Evolutionary conservation across 1,284 basidiomycete genomes (phyloP), one percentile per base, ranked within the genome.

Genomic region (Entoloma clypeatum): DNA sequence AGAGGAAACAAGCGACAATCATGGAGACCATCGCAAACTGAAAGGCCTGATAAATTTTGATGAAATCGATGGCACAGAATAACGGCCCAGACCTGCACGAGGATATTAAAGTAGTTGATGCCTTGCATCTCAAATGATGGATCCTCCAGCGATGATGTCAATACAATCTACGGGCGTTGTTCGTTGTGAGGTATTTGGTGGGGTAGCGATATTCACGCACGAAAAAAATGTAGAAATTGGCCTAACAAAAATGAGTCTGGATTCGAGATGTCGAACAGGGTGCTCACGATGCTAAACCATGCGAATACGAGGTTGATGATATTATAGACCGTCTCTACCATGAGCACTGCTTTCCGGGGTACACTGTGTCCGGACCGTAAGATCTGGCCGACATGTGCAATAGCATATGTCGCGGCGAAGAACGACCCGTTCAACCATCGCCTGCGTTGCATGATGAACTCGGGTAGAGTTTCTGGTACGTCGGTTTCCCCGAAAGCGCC

Each of bases 191-290:
- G n/a, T n/a, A n/a, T n/a, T n/a, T n/a, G n/a, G n/a, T n/a, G n/a
- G n/a, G n/a, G n/a, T n/a, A 24, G 18, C 5, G 28, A 26, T 11
- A 32, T 14, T 9, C 8, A 65, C 86, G 66, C 57, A 94, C 91
- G 65, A 97, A 98, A 67, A 98, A 97, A 39, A 98, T 73, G 68
- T 92, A 98, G 61, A 92, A 96, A 60, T 96, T 97, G 14, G 89
- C 93, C 80, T 87, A 43, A 7, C 44, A 22, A 38, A 17, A 40
- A 21, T 47, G 10, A 9, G 13, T 30, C 39, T 30, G 37, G 26
- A 11, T 21, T 14, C 19, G 27, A 42, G 13, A 26, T 23, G 17
- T 25, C 33, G 23, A n/a, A 32, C 13, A 10, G 7, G 35, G 36
- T 7, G 72, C 83, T 71, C 56, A 88, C 87, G 39, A 94, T 77